Conservation (phyloP, 169 alveolate species). For the Plasmodium berghei region DNA sequence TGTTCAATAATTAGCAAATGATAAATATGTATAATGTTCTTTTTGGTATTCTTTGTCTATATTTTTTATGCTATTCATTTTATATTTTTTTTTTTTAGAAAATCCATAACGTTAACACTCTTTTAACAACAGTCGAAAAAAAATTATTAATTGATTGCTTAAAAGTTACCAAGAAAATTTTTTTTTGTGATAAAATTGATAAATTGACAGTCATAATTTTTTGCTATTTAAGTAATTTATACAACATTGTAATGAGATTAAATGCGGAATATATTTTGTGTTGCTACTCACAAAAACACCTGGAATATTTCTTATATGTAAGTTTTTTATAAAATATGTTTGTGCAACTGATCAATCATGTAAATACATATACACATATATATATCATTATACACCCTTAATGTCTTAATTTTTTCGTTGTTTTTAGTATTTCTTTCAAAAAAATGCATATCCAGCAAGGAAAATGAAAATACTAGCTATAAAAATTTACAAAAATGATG, state of each 20-base stretch:
- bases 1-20: no score
- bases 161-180: conserved; percentile 60
- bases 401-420: neutral
- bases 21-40: neutral
- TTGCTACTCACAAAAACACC: conserved; percentile 63
- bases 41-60: neutral
- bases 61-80: neutral
- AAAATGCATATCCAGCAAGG: conserved; percentile 19
- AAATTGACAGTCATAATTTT: conserved; percentile 58
- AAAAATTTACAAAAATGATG: conserved; percentile 39
- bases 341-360: neutral
- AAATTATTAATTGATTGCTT: conserved; percentile 64
- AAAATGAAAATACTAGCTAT: conserved; percentile 30
- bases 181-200: conserved; percentile 56
- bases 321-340: conserved; percentile 13
- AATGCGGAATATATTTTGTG: conserved; percentile 66
- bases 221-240: conserved; percentile 64
- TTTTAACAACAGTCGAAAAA: conserved; percentile 61
- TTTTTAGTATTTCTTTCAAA: conserved; percentile 61
- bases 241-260: conserved; percentile 68
- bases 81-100: conserved; percentile 26
- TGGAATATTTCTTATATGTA: conserved; percentile 68
- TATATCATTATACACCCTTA: neutral
- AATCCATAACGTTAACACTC: conserved; percentile 40
- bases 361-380: conserved; percentile 6